phyloP scores from a whole-genome alignment of 192 early-diverging fungal genomes.

The Backusella tuberculispora region DNA sequence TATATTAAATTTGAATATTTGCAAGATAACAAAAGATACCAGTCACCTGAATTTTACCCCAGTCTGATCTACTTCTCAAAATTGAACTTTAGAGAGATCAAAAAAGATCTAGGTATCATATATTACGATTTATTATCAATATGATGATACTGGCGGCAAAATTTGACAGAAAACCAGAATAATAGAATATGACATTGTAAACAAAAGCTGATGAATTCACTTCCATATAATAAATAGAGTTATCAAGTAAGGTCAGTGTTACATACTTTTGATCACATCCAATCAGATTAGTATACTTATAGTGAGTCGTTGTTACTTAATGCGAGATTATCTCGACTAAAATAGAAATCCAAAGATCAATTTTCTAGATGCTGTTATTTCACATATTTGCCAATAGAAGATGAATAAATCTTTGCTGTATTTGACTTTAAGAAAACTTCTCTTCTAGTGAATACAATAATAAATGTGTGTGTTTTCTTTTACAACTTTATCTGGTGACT shows the following conservation, averaged over 20 bases:
- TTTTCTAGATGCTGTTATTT: neutral
- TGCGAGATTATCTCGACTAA: conserved; percentile 29
- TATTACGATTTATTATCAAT: neutral
- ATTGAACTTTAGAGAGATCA: neutral
- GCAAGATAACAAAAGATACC: neutral
- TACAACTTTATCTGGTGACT: too few relatives aligned
- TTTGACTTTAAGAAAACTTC: neutral
- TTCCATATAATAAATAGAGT: neutral
- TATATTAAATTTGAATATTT: neutral
- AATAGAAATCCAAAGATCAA: conserved; percentile 21
- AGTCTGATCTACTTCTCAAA: neutral
- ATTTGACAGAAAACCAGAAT: neutral
- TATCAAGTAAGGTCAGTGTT: neutral
- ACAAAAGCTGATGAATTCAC: neutral
- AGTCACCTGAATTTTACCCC: neutral
- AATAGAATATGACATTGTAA: neutral
- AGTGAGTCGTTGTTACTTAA: conserved; percentile 22
- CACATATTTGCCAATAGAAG: neutral
- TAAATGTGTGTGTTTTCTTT: too few relatives aligned
- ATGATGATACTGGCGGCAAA: neutral
- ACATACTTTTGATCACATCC: neutral
- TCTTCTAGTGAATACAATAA: neutral
- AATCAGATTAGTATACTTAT: neutral
- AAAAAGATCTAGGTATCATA: neutral
- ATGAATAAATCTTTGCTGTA: neutral